These are phyloP conservation scores for Huntiella decipiens DNA, from an alignment of 2,329 filamentous ascomycete species.

Conservation along the genomic window DNA sequence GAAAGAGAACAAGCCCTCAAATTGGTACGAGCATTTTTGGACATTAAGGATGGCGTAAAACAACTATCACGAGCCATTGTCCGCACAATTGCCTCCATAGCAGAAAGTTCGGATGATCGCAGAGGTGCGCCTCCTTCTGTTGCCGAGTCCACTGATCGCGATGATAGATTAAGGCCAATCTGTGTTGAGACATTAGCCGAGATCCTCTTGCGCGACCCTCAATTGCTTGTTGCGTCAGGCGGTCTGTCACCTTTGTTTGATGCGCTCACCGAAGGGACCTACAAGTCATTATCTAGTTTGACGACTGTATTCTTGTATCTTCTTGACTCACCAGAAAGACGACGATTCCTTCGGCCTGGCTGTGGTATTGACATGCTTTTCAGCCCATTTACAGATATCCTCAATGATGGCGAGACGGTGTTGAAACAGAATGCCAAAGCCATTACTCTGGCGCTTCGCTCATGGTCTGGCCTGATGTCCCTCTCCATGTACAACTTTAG, in stretches of 20 bases:
- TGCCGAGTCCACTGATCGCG: constrained; percentile 47
- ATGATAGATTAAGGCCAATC: constrained; percentile 75
- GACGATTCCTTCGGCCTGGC: constrained; percentile 69
- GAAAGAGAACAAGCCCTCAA: constrained; percentile 95
- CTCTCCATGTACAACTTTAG: constrained; percentile 77
- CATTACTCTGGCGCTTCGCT: constrained; percentile 78
- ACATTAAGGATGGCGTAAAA: constrained; percentile 78
- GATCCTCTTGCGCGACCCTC: constrained; percentile 71
- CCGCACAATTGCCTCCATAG: constrained; percentile 75
- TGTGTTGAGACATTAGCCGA: constrained; percentile 86
- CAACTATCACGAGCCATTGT: constrained; percentile 79
- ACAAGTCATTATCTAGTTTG: constrained; percentile 80
- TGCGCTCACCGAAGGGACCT: constrained; percentile 73
- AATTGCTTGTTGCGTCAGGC: constrained; percentile 61
- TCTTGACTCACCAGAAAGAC: constrained; percentile 62
- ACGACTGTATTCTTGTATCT: constrained; percentile 77
- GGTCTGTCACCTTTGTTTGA: constrained; percentile 80
- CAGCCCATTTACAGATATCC: constrained; percentile 77
- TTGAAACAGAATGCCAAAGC: constrained; percentile 79
- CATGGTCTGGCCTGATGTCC: constrained; percentile 81
- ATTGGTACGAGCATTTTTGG: constrained; percentile 83
- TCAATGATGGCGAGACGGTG: constrained; percentile 36
- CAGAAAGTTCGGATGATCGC: constrained; percentile 72
- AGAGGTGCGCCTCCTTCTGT: constrained; percentile 36
- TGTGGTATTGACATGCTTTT: constrained; percentile 81